Conservation (phyloP, 2,329 filamentous ascomycete genomes). For the Hypoxylon sp. region DNA sequence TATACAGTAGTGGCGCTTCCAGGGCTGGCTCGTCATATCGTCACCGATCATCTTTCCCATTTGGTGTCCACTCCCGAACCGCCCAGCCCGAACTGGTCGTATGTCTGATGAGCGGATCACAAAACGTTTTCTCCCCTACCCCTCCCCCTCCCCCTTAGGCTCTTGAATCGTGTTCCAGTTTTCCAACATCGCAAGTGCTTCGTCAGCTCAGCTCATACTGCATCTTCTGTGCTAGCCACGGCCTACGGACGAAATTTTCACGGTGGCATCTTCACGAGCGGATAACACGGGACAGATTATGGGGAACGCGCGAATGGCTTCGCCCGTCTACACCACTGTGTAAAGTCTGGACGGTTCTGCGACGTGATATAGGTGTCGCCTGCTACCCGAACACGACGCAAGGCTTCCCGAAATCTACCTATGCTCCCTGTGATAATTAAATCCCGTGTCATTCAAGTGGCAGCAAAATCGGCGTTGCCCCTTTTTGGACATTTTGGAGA, state of each 20-base stretch:
- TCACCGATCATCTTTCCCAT: slow-evolving; percentile 43
- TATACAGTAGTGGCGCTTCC: slow-evolving; percentile 37
- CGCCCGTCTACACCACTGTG: slow-evolving; percentile 26
- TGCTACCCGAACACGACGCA: slow-evolving; percentile 37
- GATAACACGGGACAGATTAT: slow-evolving; percentile 37
- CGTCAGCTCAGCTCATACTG: slow-evolving; percentile 39
- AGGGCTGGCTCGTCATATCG: slow-evolving; percentile 32
- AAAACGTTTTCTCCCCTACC: slow-evolving; percentile 32
- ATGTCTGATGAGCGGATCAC: slow-evolving; percentile 45
- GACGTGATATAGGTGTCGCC: slow-evolving; percentile 29
- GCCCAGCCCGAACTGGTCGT: slow-evolving; percentile 40
- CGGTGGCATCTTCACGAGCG: slow-evolving; percentile 30
- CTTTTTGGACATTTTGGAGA: slow-evolving; percentile 31
- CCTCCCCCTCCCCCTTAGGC: slow-evolving; percentile 28
- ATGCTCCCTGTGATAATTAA: slow-evolving; percentile 34
- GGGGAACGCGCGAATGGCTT: slow-evolving; percentile 30
- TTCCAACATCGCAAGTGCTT: slow-evolving; percentile 33
- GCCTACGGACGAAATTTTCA: slow-evolving; percentile 25
- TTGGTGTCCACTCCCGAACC: slow-evolving; percentile 43
- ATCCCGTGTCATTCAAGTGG: slow-evolving; percentile 28
- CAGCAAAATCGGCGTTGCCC: slow-evolving; percentile 26
- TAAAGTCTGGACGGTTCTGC: slow-evolving; percentile 39
- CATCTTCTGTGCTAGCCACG: slow-evolving; percentile 26
- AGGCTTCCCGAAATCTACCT: slow-evolving; percentile 32
- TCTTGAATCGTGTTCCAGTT: slow-evolving; percentile 38